Conservation (phyloP, 257 asterid genomes). For the Forsythia viridissima region DNA sequence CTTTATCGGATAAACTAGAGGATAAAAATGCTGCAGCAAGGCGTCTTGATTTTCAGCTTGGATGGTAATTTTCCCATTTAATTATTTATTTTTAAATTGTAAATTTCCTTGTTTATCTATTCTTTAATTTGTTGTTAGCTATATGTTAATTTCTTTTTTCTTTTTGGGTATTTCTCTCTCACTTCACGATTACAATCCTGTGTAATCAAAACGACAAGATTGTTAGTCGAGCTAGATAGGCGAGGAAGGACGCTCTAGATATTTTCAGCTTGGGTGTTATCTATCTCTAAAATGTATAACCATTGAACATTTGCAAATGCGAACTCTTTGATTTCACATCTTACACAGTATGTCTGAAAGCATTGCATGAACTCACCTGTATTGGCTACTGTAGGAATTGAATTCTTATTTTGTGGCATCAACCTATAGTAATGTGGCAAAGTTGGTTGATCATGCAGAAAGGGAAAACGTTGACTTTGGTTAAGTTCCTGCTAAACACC, state of each 20-base stretch:
- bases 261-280: neutral
- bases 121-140: neutral
- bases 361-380: neutral
- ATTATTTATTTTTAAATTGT: neutral
- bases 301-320: neutral
- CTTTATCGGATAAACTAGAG: conserved; percentile 43
- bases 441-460: neutral
- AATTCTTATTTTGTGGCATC: neutral
- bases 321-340: neutral
- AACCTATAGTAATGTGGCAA: neutral
- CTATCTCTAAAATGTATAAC: neutral
- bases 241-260: neutral
- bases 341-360: neutral
- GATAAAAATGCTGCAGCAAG: conserved; percentile 52
- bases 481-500: neutral
- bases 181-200: neutral
- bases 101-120: neutral
- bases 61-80: conserved; percentile 42
- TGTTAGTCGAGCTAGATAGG: neutral
- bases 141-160: neutral
- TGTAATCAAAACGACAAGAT: neutral
- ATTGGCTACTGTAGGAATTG: neutral
- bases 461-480: neutral
- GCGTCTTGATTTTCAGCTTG: conserved; percentile 62
- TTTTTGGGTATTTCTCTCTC: conserved; percentile 4